Percentiles rank a stretch among this genome's conserved stretches.
These are phyloP conservation scores for Ramaria sp. DNA, from an alignment of 768 basidiomycete species.

Conservation along the genomic window DNA sequence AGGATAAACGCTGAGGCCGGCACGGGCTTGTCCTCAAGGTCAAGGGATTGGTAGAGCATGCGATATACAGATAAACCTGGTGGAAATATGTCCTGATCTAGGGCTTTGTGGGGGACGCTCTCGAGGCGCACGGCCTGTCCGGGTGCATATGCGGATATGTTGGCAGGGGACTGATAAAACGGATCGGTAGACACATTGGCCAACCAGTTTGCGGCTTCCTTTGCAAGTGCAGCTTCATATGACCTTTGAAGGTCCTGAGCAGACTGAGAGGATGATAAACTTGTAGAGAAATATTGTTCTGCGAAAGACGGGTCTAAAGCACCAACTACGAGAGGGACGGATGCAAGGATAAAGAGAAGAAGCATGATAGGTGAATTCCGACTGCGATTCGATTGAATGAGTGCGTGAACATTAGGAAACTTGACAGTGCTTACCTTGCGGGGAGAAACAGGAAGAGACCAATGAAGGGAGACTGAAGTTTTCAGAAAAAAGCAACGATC, in stretches of 20 bases:
- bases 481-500: too few species aligned
- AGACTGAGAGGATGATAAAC: neutral
- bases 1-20: slow-evolving; percentile 5
- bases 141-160: neutral
- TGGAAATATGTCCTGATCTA: neutral
- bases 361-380: neutral
- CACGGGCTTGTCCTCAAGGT: neutral
- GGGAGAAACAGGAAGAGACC: too few species aligned
- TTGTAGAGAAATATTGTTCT: too few species aligned
- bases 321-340: neutral
- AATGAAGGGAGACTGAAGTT: too few species aligned
- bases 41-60: slow-evolving; percentile 3
- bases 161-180: slow-evolving; percentile 1
- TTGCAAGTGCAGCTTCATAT: neutral
- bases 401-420: too few species aligned
- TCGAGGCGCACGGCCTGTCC: neutral
- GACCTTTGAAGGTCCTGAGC: neutral
- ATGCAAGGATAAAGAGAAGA: neutral
- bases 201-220: neutral
- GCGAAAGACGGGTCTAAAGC: neutral
- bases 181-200: slow-evolving; percentile 1
- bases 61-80: neutral
- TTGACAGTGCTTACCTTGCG: too few species aligned
- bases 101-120: neutral
- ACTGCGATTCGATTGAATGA: too few species aligned